Conservation (phyloP, 164 flowering plant genomes). For the Amborella trichopoda region DNA sequence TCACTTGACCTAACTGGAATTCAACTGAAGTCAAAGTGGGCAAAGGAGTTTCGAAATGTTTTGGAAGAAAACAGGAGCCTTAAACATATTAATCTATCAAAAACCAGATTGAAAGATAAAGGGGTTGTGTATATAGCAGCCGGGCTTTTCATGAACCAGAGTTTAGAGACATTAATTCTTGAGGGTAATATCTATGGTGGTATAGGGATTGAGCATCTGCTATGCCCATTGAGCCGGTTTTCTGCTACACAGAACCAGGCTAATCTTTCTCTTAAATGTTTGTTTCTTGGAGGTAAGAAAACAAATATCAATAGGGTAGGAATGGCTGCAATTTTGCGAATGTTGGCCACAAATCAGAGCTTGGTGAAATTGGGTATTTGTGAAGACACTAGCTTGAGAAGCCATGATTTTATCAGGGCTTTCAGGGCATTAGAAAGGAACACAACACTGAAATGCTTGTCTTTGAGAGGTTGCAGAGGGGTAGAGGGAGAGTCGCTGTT, state of each 20-base stretch:
- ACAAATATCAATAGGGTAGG: constrained; percentile 70
- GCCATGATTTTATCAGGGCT: constrained; percentile 51
- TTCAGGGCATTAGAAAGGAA: constrained; percentile 72
- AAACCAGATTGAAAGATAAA: constrained; percentile 66
- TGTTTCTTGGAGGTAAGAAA: constrained; percentile 67
- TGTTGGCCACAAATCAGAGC: constrained; percentile 65
- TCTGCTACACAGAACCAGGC: constrained; percentile 74
- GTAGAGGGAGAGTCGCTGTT: constrained; percentile 57
- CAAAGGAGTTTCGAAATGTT: constrained; percentile 72
- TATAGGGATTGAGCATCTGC: constrained; percentile 71
- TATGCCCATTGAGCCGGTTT: constrained; percentile 83
- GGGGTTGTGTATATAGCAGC: constrained; percentile 82
- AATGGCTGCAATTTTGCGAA: constrained; percentile 46
- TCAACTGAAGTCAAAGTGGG: constrained; percentile 68
- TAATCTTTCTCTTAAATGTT: constrained; percentile 48
- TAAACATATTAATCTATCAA: constrained; percentile 64
- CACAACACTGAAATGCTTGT: constrained; percentile 50
- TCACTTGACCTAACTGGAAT: constrained; percentile 81
- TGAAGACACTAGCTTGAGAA: constrained; percentile 54
- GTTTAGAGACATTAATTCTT: constrained; percentile 44
- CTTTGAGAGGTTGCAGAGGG: constrained; percentile 78
- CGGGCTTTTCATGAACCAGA: constrained; percentile 70
- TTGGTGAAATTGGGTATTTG: constrained; percentile 46
- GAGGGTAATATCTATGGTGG: constrained; percentile 75
- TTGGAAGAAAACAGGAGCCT: constrained; percentile 66